Evolutionary conservation across 768 basidiomycete species (phyloP), one percentile per base, ranked within the genome.

Genomic region (Xerocomus spinulosus): DNA sequence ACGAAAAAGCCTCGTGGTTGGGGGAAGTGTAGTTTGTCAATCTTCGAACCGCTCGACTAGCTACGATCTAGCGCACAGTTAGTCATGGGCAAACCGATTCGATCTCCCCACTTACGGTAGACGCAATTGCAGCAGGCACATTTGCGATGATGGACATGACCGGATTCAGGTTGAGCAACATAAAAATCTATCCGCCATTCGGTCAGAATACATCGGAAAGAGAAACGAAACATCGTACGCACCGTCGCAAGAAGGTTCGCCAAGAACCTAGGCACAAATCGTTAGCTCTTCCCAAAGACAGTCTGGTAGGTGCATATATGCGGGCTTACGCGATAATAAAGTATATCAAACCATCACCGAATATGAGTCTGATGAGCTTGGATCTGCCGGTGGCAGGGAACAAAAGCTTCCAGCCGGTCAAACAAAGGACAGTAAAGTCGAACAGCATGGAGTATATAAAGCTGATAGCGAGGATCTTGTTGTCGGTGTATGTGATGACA

Each of bases 381-480:
- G 73, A 73, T 17, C 80, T 79, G 28, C 78, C 77, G 38, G 65
- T 71, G 17, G 71, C 55, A 21, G 67, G 64, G 54, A 73, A 70
- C 8, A 76, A 56, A 17, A 87, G 75, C 55, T 87, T 87, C 64
- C 69, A 77, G 10, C 74, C 79, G 21, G 82, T 84, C 42, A 87
- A 69, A 38, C 67, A 68, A 25, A 87, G 64, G 42, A 87, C 82
- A 14, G 69, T 59, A 51, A 87, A 73, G 66, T 87, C 85, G 58
- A 86, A 85, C 18, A 68, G 66, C 85, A 87, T 87, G 40, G 81
- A 77, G 58, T 87, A 87, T 54, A 87, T 83, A 66, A 85, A 87
- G 6, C 79, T 79, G 21, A 73, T 72, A 3, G 83, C 81, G 40
- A 88, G 77, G 35, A 84, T 67, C 40, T 61, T 72, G 63, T 72